phyloP scores from a whole-genome alignment of 2,329 filamentous ascomycete genomes.

The Diplodia mutila region DNA sequence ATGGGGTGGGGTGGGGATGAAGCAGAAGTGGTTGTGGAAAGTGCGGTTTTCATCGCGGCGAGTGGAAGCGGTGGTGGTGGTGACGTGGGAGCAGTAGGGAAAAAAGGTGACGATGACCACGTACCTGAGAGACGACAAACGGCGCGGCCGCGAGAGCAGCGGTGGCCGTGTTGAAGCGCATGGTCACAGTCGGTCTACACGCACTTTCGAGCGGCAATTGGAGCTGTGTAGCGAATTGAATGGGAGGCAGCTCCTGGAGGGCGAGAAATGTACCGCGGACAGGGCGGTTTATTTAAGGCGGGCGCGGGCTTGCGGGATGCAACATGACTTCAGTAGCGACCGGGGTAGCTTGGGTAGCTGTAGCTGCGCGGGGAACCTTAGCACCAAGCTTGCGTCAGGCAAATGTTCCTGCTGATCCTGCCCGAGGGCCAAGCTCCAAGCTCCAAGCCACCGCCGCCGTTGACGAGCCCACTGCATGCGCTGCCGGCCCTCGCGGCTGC shows the following conservation, averaged over 20 bases:
- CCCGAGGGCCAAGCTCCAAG: background rate
- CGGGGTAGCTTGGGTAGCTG: constrained; percentile 12
- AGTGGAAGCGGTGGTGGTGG: background rate
- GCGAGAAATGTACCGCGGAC: background rate
- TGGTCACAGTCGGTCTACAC: constrained; percentile 3
- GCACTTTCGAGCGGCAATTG: background rate
- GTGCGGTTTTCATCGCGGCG: background rate
- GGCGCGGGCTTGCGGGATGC: background rate
- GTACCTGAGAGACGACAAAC: constrained; percentile 21
- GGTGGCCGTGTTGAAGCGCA: constrained; percentile 18
- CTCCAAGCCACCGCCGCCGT: background rate
- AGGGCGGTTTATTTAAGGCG: constrained; percentile 2
- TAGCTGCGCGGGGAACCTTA: constrained; percentile 9
- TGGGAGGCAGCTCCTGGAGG: background rate
- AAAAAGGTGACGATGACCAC: background rate
- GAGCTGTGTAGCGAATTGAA: background rate
- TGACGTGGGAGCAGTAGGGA: background rate
- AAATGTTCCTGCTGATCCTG: constrained; percentile 26
- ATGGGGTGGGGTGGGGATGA: background rate
- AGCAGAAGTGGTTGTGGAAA: background rate
- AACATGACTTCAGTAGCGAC: constrained; percentile 23
- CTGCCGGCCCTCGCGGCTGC: too few relatives aligned
- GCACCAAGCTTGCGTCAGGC: background rate
- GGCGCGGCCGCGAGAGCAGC: constrained; percentile 17
- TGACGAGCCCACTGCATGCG: too few relatives aligned